Conservation (phyloP, 1,139 yeast genomes). For the Geotrichum reessii region DNA sequence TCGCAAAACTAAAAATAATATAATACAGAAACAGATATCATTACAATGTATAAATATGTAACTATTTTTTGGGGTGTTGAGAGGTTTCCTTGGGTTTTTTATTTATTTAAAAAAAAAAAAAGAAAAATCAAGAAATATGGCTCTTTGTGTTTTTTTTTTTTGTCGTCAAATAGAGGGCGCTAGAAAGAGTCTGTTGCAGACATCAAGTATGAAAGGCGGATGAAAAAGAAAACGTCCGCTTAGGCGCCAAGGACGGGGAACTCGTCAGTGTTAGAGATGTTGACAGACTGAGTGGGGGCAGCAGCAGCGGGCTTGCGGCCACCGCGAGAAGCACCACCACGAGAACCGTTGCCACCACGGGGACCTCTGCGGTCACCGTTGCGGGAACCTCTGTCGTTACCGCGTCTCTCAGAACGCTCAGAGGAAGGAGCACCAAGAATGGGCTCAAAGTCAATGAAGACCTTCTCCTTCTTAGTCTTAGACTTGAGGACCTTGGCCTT, state of each 20-base stretch:
- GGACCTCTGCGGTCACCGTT: constrained; percentile 32
- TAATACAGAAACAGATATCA: neutral
- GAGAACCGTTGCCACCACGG: constrained; percentile 27
- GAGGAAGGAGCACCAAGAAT: constrained; percentile 35
- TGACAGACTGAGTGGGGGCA: constrained; percentile 24
- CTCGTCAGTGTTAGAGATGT: constrained; percentile 28
- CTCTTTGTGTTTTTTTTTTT: neutral
- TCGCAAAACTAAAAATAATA: neutral
- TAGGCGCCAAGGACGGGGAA: constrained; percentile 34
- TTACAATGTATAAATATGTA: neutral
- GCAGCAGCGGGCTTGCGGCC: constrained; percentile 20
- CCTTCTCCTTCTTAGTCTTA: constrained; percentile 65
- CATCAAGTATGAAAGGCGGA: neutral
- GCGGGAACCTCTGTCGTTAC: constrained; percentile 31
- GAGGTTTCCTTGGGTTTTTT: neutral
- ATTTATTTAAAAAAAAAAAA: neutral
- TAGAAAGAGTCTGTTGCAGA: neutral
- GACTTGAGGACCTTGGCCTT: constrained; percentile 41
- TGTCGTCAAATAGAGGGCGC: neutral
- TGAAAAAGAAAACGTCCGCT: neutral
- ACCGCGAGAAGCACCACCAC: constrained; percentile 24
- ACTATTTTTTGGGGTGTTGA: neutral
- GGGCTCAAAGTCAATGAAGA: constrained; percentile 56
- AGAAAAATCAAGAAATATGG: neutral
- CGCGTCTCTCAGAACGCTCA: constrained; percentile 24